Evolutionary conservation across 257 asterid genomes (phyloP).

Genomic region (Solanum lycopersicoides): DNA sequence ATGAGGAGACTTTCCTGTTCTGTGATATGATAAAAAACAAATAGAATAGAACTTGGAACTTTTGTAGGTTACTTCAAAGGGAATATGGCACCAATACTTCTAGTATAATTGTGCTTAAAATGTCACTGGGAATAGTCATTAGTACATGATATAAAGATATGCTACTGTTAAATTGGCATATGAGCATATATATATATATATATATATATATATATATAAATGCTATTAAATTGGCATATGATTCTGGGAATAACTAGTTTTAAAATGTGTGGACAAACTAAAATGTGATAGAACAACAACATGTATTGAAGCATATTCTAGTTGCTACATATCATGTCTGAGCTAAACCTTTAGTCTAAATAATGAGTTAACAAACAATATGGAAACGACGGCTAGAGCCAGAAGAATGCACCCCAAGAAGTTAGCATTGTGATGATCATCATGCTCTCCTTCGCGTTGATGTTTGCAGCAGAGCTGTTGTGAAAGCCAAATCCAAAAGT

Average conservation of each 20-base stretch:
- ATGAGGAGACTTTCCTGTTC: background rate
- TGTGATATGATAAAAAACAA: background rate
- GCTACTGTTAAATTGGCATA: background rate
- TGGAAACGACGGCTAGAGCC: background rate
- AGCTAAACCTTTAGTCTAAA: background rate
- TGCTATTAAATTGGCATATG: background rate
- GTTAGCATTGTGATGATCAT: slow-evolving; percentile 11
- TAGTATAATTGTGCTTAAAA: background rate
- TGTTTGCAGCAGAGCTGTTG: slow-evolving; percentile 23
- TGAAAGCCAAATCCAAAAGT: slow-evolving; percentile 24
- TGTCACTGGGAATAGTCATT: background rate
- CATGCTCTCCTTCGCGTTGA: slow-evolving; percentile 10
- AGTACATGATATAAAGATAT: background rate
- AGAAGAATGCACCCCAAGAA: background rate
- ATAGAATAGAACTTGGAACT: background rate
- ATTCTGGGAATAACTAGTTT: background rate
- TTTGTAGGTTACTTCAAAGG: background rate
- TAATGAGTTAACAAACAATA: background rate
- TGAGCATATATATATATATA: background rate
- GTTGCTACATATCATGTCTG: background rate
- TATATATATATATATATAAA: background rate
- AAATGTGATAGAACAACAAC: background rate
- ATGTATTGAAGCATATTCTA: background rate
- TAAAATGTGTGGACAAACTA: background rate
- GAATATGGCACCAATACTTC: background rate